Evolutionary conservation across 2,329 filamentous ascomycete species (phyloP).

Genomic region (Lasiodiplodia citricola): DNA sequence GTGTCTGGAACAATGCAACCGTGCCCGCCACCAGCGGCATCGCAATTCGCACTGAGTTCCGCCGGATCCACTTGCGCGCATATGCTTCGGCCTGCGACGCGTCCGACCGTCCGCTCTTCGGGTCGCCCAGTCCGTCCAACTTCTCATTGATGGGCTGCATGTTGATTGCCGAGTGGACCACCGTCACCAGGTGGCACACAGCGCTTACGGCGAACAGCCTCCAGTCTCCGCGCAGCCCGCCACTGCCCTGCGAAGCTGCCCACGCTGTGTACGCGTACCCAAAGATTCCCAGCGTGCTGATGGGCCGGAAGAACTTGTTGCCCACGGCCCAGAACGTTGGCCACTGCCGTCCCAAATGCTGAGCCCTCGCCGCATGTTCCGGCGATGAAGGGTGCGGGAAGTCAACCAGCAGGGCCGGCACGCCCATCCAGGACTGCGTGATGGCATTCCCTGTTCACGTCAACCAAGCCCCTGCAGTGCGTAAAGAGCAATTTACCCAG

Average conservation of each 20-base stretch:
- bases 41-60: conserved; percentile 44
- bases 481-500: conserved; percentile 43
- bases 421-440: conserved; percentile 59
- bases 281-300: conserved; percentile 54
- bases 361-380: conserved; percentile 49
- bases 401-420: conserved; percentile 55
- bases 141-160: conserved; percentile 59
- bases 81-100: conserved; percentile 39
- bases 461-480: background rate
- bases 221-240: conserved; percentile 48
- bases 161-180: conserved; percentile 57
- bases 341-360: conserved; percentile 56
- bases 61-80: conserved; percentile 43
- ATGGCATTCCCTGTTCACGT: conserved; percentile 54
- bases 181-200: conserved; percentile 52
- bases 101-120: conserved; percentile 39
- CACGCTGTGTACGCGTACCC: conserved; percentile 55
- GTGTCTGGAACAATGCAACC: conserved; percentile 39
- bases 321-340: conserved; percentile 57
- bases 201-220: conserved; percentile 51
- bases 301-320: conserved; percentile 59
- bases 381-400: conserved; percentile 50
- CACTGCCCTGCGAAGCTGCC: conserved; percentile 37
- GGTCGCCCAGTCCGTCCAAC: conserved; percentile 49
- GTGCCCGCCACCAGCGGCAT: conserved; percentile 42